These are phyloP conservation scores for Boletus reticuloceps DNA, from an alignment of 768 basidiomycete species.

Conservation along the genomic window DNA sequence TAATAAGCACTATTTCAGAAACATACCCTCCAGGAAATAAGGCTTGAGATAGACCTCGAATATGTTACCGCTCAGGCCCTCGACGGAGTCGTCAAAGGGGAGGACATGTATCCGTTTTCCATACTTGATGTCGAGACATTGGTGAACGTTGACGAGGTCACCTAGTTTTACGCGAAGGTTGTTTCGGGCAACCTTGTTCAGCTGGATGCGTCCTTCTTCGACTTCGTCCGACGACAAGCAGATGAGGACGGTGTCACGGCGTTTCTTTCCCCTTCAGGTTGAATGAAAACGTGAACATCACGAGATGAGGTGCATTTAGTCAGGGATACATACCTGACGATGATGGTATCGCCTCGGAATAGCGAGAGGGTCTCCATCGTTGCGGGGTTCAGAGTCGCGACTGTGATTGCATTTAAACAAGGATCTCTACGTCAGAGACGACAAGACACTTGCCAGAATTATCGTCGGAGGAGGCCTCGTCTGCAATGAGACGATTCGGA, in stretches of 20 bases:
- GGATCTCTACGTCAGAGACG: conserved; percentile 11
- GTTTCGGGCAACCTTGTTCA: conserved; percentile 99
- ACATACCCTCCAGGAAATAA: conserved; percentile 92
- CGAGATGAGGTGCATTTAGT: neutral
- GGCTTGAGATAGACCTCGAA: conserved; percentile 99
- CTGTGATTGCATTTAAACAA: conserved; percentile 36
- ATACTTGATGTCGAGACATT: conserved; percentile 97
- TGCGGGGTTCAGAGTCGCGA: conserved; percentile 91
- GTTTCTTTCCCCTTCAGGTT: conserved; percentile 83
- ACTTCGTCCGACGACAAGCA: conserved; percentile 94
- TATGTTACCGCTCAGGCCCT: conserved; percentile 96
- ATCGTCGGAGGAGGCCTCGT: conserved; percentile 91
- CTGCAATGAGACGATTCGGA: conserved; percentile 96
- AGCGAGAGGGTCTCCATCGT: conserved; percentile 94
- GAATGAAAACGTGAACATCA: conserved; percentile 1
- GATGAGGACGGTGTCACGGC: conserved; percentile 96
- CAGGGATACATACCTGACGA: conserved; percentile 64
- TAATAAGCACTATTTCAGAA: neutral
- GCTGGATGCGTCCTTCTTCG: conserved; percentile 95
- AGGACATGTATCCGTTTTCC: conserved; percentile 96
- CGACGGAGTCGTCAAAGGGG: conserved; percentile 97
- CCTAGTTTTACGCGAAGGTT: conserved; percentile 97
- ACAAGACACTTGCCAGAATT: conserved; percentile 71
- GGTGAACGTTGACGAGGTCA: conserved; percentile 93
- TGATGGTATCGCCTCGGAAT: conserved; percentile 97